Percentiles rank a stretch among this genome's conserved stretches.
phyloP scores from a whole-genome alignment of 2,329 filamentous ascomycete species.

The Fusarium aywerte region DNA sequence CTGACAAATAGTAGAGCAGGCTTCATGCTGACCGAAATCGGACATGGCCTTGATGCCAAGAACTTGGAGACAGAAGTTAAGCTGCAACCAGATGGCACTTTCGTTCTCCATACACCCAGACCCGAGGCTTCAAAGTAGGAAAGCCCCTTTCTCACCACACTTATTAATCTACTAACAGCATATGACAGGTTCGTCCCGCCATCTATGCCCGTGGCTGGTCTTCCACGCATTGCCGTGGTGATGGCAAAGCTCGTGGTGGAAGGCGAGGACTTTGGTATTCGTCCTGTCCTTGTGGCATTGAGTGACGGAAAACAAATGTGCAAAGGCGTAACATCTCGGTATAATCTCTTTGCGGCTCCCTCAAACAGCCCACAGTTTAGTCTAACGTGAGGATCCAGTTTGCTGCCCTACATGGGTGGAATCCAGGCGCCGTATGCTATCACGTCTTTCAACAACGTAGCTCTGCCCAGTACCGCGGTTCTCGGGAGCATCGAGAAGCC shows the following conservation, averaged over 20 bases:
- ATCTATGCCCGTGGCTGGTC: neutral
- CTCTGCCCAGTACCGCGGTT: neutral
- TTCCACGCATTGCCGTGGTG: neutral
- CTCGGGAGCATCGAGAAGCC: neutral
- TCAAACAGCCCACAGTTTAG: too few relatives aligned
- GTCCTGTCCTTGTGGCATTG: neutral
- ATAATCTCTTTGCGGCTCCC: too few relatives aligned
- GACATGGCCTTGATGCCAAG: neutral
- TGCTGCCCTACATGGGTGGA: neutral
- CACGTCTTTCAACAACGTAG: neutral
- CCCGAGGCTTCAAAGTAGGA: neutral
- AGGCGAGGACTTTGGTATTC: neutral
- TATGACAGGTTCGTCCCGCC: neutral
- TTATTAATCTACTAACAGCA: neutral
- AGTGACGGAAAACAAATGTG: neutral
- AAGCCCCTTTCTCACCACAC: too few relatives aligned
- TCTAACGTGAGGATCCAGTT: neutral
- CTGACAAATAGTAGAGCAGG: neutral
- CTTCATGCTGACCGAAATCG: neutral
- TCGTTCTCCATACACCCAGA: neutral
- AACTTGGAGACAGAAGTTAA: neutral
- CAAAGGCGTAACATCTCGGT: neutral
- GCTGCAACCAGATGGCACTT: neutral
- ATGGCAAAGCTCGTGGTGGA: neutral
- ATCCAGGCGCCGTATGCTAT: neutral